These are phyloP conservation scores for Limonium bicolor DNA, from an alignment of 148 eudicot species.

Conservation along the genomic window DNA sequence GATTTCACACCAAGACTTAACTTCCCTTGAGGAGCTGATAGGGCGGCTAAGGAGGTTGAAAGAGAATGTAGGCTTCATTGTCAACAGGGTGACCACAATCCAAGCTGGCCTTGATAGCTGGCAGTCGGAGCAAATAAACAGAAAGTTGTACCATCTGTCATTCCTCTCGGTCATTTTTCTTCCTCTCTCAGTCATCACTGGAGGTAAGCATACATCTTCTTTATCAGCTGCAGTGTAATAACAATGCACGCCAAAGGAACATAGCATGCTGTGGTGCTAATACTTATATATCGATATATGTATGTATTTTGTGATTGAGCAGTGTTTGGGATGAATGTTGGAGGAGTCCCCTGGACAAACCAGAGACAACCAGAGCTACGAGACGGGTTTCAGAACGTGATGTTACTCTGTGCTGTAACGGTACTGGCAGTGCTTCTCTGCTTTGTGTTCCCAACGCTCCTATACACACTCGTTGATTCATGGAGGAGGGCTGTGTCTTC, in stretches of 20 bases:
- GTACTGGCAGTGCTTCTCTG: constrained; percentile 50
- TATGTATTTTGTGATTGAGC: constrained; percentile 5
- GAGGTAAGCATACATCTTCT: constrained; percentile 28
- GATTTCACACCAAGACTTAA: constrained; percentile 50
- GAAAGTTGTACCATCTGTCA: constrained; percentile 70
- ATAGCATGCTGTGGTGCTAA: no score
- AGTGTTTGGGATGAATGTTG: constrained; percentile 97
- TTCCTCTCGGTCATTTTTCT: constrained; percentile 82
- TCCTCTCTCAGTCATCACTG: constrained; percentile 74
- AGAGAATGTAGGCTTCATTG: constrained; percentile 85
- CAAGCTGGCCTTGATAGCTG: constrained; percentile 92
- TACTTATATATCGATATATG: background rate
- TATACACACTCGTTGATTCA: constrained; percentile 32
- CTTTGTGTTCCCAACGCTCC: constrained; percentile 42
- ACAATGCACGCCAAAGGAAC: background rate
- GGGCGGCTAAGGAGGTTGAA: constrained; percentile 72
- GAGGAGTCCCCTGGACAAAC: constrained; percentile 89
- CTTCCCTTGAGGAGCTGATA: constrained; percentile 63
- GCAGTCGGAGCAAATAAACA: constrained; percentile 89
- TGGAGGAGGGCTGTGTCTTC: constrained; percentile 42
- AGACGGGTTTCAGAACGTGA: constrained; percentile 73
- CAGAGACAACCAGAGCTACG: constrained; percentile 41
- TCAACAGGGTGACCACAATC: constrained; percentile 75
- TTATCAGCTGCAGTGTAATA: background rate
- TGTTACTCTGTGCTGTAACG: constrained; percentile 38